These are phyloP conservation scores for Mucor irregularis DNA, from an alignment of 371 early-diverging fungal genomes.

Conservation along the genomic window DNA sequence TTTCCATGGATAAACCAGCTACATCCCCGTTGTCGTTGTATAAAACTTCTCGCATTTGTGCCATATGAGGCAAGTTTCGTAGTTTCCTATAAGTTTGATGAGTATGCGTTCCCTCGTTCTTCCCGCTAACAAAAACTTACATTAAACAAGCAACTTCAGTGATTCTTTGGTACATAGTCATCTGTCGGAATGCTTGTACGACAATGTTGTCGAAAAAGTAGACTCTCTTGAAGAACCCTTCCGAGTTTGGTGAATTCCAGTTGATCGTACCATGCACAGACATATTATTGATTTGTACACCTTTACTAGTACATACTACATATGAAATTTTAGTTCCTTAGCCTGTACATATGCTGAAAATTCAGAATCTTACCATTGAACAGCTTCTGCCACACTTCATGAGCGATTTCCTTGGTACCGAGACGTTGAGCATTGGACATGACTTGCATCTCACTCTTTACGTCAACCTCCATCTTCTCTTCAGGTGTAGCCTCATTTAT, in stretches of 20 bases:
- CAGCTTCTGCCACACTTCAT: constrained; percentile 39
- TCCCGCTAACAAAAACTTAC: constrained; percentile 25
- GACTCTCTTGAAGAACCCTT: constrained; percentile 54
- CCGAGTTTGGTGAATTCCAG: constrained; percentile 46
- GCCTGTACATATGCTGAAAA: neutral
- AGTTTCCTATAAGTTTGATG: constrained; percentile 36
- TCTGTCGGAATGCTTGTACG: constrained; percentile 50
- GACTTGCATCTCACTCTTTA: constrained; percentile 2
- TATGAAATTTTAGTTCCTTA: too few relatives aligned
- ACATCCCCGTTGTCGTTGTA: constrained; percentile 51
- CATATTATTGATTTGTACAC: constrained; percentile 35
- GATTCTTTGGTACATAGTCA: constrained; percentile 56
- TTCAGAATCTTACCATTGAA: constrained; percentile 28
- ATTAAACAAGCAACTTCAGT: constrained; percentile 56
- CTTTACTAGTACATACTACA: constrained; percentile 41
- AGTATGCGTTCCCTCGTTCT: neutral
- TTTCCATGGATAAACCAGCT: constrained; percentile 48
- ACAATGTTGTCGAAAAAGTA: constrained; percentile 49
- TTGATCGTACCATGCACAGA: constrained; percentile 35
- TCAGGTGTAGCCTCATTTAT: neutral
- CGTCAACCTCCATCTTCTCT: constrained; percentile 12
- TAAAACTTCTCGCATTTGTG: constrained; percentile 46
- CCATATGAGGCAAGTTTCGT: constrained; percentile 46
- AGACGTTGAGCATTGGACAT: constrained; percentile 16
- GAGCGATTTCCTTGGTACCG: constrained; percentile 26